Evolutionary conservation across 257 asterid genomes (phyloP).

Genomic region (Striga asiatica): DNA sequence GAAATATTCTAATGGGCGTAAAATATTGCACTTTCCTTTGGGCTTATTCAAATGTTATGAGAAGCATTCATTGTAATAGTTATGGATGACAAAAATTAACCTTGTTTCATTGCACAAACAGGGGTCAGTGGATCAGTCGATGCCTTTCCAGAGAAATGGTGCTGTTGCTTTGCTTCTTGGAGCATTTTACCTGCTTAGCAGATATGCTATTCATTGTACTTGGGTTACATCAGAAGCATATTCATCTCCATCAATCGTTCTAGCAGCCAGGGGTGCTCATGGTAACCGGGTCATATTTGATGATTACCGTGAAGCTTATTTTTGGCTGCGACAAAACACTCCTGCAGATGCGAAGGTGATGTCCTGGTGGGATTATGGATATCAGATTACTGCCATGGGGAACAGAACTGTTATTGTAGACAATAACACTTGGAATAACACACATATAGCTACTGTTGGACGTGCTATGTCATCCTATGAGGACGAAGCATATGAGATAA

Average conservation of each 20-base stretch:
- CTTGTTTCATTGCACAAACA: too few relatives aligned
- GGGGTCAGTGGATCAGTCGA: too few relatives aligned
- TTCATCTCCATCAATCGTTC: constrained; percentile 95
- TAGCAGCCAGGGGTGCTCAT: constrained; percentile 63
- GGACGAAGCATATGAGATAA: constrained; percentile 93
- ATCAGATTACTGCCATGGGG: constrained; percentile 99
- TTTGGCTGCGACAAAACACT: constrained; percentile 95
- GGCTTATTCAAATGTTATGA: too few relatives aligned
- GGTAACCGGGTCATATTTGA: constrained; percentile 97
- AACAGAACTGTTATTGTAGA: constrained; percentile 97
- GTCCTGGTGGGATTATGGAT: constrained; percentile 99
- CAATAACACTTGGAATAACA: constrained; percentile 97
- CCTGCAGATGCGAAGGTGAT: constrained; percentile 95
- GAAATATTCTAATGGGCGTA: too few relatives aligned
- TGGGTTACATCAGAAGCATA: constrained; percentile 99
- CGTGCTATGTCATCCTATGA: constrained; percentile 99
- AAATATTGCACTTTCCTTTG: too few relatives aligned
- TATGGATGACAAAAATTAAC: too few relatives aligned
- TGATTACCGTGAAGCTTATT: constrained; percentile 97
- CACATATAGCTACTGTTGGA: constrained; percentile 98
- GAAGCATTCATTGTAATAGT: neutral
- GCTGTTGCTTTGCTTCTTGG: neutral
- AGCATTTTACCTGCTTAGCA: constrained; percentile 14
- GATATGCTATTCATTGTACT: constrained; percentile 97
- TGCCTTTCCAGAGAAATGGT: constrained; percentile 9